Conservation (phyloP, 2,329 filamentous ascomycete species). For the Aspergillus sp. region DNA sequence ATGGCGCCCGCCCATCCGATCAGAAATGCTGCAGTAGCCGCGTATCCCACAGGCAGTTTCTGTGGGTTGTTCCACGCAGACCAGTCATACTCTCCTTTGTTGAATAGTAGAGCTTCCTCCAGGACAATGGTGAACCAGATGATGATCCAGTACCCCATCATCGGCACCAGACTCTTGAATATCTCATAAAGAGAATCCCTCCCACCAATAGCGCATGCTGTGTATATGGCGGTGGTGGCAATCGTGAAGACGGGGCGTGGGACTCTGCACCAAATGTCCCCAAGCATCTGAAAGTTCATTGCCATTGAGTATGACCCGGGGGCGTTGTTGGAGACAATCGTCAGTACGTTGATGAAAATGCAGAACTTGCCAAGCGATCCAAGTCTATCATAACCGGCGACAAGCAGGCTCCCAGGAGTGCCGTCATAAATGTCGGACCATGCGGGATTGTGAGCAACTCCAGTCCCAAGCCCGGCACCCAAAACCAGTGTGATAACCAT, state of each 20-base stretch:
- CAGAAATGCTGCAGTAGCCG: slow-evolving; percentile 38
- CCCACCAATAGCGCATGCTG: slow-evolving; percentile 46
- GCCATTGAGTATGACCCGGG: slow-evolving; percentile 47
- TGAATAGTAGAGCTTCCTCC: slow-evolving; percentile 46
- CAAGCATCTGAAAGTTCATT: slow-evolving; percentile 46
- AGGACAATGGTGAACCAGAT: slow-evolving; percentile 45
- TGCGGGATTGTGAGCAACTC: slow-evolving; percentile 31
- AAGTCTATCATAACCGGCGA: slow-evolving; percentile 39
- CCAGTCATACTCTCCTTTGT: slow-evolving; percentile 42
- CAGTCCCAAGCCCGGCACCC: slow-evolving; percentile 44
- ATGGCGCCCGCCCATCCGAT: slow-evolving; percentile 43
- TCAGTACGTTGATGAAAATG: slow-evolving; percentile 43
- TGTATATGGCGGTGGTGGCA: slow-evolving; percentile 41
- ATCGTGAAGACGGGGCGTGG: slow-evolving; percentile 47
- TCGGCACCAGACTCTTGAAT: slow-evolving; percentile 46
- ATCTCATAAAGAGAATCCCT: slow-evolving; percentile 45
- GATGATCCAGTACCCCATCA: slow-evolving; percentile 50
- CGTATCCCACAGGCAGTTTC: slow-evolving; percentile 43
- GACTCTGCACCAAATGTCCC: slow-evolving; percentile 36
- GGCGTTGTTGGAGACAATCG: slow-evolving; percentile 46
- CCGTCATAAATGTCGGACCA: slow-evolving; percentile 22
- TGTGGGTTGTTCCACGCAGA: slow-evolving; percentile 38
- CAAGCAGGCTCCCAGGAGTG: slow-evolving; percentile 38
- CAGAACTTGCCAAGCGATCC: slow-evolving; percentile 46
- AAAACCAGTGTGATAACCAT: slow-evolving; percentile 39